These are phyloP conservation scores for Apophysomyces ossiformis DNA, from an alignment of 371 early-diverging fungal genomes.

Conservation along the genomic window DNA sequence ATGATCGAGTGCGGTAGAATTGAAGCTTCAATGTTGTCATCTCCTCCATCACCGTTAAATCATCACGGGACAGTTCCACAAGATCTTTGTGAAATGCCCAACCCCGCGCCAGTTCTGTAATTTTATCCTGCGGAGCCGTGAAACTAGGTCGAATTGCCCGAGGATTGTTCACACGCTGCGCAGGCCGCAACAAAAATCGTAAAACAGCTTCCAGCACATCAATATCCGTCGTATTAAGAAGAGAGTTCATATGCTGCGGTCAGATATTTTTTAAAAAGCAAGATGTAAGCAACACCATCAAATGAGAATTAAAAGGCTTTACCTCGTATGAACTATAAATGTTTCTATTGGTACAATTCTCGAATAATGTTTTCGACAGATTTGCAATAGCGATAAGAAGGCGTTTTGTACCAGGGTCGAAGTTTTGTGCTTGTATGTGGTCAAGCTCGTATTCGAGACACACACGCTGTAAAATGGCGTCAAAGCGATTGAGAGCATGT, in stretches of 20 bases:
- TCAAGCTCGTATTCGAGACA: constrained; percentile 68
- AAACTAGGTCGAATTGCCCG: constrained; percentile 70
- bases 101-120: constrained; percentile 63
- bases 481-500: constrained; percentile 91
- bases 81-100: constrained; percentile 60
- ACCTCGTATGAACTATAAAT: constrained; percentile 94
- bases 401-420: constrained; percentile 56
- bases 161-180: constrained; percentile 80
- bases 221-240: constrained; percentile 75
- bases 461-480: constrained; percentile 73
- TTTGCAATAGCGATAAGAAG: constrained; percentile 73
- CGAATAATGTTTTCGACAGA: constrained; percentile 83
- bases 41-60: constrained; percentile 51
- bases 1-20: constrained; percentile 61
- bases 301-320: constrained; percentile 16
- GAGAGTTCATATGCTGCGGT: constrained; percentile 68
- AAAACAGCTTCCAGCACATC: constrained; percentile 77
- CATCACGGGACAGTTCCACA: constrained; percentile 44
- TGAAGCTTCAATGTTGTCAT: constrained; percentile 60
- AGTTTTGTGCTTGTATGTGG: constrained; percentile 62
- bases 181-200: constrained; percentile 78
- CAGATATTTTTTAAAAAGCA: constrained; percentile 5
- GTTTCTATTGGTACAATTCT: constrained; percentile 94
- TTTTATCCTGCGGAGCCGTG: constrained; percentile 64
- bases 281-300: background rate